Percentiles rank a stretch among this genome's conserved stretches.
Evolutionary conservation across 2,329 filamentous ascomycete species (phyloP).

Genomic region (Xylaria sp.): DNA sequence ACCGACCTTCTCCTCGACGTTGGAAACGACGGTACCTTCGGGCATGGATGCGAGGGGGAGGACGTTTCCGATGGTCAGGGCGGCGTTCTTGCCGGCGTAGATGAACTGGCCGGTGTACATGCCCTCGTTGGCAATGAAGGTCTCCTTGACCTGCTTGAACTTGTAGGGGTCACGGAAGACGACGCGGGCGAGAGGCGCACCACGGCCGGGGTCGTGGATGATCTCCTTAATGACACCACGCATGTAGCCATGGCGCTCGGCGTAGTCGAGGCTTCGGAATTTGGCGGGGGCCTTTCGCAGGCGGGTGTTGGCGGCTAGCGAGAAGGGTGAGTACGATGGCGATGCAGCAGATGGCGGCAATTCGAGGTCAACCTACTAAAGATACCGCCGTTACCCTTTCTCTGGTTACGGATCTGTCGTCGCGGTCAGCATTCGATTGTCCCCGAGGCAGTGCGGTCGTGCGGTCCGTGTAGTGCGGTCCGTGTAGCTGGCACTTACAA

Average conservation of each 20-base stretch:
- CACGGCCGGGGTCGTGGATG: conserved; percentile 98
- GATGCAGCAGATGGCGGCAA: conserved; percentile 16
- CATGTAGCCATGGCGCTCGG: conserved; percentile 97
- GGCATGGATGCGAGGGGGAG: conserved; percentile 93
- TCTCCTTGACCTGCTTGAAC: conserved; percentile 98
- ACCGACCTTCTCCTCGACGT: conserved; percentile 98
- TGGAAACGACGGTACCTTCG: conserved; percentile 98
- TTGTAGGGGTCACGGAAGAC: conserved; percentile 97
- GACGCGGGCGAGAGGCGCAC: conserved; percentile 96
- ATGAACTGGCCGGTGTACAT: conserved; percentile 99
- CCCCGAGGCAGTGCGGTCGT: too few species aligned
- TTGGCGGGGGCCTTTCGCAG: conserved; percentile 95
- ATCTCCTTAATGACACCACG: conserved; percentile 98
- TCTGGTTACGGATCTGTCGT: conserved; percentile 69
- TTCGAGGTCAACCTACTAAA: conserved; percentile 47
- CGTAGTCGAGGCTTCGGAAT: conserved; percentile 96
- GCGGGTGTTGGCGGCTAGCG: conserved; percentile 79
- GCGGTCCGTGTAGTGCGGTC: too few species aligned
- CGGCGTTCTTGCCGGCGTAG: conserved; percentile 99
- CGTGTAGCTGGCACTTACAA: conserved; percentile 45
- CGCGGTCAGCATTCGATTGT: conserved; percentile 34
- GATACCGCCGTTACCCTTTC: conserved; percentile 51
- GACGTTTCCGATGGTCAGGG: conserved; percentile 96
- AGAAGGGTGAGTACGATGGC: conserved; percentile 37
- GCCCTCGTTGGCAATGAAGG: conserved; percentile 99